Conservation (phyloP, 345 rosid genomes). For the Ailanthus altissimus region DNA sequence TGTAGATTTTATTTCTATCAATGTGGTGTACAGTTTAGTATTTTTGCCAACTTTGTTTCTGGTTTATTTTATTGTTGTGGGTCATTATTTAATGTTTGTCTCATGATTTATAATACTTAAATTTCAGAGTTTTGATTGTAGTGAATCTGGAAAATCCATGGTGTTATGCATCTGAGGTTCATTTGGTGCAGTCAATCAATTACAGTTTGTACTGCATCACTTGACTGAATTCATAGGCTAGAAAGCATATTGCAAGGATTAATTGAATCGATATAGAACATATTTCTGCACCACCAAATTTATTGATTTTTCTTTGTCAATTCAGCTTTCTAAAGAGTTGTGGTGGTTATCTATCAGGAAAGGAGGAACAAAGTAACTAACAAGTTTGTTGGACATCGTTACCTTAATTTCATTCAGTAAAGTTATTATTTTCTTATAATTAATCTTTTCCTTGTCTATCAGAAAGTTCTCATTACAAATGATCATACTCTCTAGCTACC, state of each 20-base stretch:
- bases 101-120: background rate
- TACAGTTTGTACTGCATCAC: background rate
- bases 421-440: background rate
- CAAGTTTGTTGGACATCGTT: background rate
- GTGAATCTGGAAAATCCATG: background rate
- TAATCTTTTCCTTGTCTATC: background rate
- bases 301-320: background rate
- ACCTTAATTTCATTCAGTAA: background rate
- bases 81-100: background rate
- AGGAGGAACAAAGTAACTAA: background rate
- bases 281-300: background rate
- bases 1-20: background rate
- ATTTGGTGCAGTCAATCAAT: background rate
- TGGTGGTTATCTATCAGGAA: background rate
- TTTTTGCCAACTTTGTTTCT: background rate
- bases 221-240: background rate
- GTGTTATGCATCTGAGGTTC: background rate
- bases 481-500: background rate
- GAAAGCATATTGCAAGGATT: background rate
- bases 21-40: background rate
- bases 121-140: background rate
- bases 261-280: background rate
- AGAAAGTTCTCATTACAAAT: background rate
- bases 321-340: constrained; percentile 2
- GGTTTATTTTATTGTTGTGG: background rate